Evolutionary conservation across 345 rosid species (phyloP).

Genomic region (Camelina hispida): DNA sequence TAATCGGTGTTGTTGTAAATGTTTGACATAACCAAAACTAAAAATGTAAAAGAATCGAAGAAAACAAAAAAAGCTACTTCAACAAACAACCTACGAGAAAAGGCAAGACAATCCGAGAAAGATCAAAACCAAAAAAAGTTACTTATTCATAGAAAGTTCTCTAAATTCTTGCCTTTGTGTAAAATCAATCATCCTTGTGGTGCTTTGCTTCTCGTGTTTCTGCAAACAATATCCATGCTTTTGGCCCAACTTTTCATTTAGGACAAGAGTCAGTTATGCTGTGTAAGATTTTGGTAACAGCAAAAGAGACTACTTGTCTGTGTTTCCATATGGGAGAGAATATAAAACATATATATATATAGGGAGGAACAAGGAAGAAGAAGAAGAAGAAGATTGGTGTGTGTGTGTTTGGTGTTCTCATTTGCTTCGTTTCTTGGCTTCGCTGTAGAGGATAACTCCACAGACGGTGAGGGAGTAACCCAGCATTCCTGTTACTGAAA

Average conservation of each 20-base stretch:
- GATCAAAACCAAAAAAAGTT: background rate
- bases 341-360: conserved; percentile 50
- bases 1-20: conserved; percentile 32
- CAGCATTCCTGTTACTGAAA: conserved; percentile 97
- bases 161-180: conserved; percentile 35
- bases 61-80: conserved; percentile 29
- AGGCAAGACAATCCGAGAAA: conserved; percentile 17
- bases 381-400: conserved; percentile 18
- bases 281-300: conserved; percentile 40
- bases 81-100: conserved; percentile 29
- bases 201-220: conserved; percentile 32
- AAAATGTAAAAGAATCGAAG: conserved; percentile 31
- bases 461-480: conserved; percentile 90
- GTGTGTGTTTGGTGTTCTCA: conserved; percentile 42
- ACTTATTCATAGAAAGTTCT: conserved; percentile 30
- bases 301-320: conserved; percentile 43
- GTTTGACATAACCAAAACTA: conserved; percentile 27
- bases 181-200: conserved; percentile 28
- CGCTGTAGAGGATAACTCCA: conserved; percentile 95
- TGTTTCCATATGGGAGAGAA: conserved; percentile 8
- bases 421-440: conserved; percentile 97
- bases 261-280: conserved; percentile 32
- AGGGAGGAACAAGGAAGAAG: conserved; percentile 15
- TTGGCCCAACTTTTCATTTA: conserved; percentile 15
- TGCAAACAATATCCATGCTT: conserved; percentile 17